Conservation (phyloP, 768 basidiomycete species). For the Scleroderma bovista region DNA sequence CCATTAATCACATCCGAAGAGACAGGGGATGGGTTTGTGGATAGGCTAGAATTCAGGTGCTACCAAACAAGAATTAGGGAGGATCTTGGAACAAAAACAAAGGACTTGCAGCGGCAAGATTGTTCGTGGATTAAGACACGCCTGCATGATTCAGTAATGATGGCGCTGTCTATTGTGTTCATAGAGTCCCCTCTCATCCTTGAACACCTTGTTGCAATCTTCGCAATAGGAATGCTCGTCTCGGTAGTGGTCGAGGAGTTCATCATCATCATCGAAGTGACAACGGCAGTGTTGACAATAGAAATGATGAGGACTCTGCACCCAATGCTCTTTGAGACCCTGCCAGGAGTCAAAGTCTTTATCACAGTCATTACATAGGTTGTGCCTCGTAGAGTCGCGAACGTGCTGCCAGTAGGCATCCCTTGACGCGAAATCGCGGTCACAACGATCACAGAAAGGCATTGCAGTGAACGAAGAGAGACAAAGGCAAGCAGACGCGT, state of each 20-base stretch:
- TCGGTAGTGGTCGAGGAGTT: slow-evolving; percentile 38
- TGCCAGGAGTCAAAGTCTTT: slow-evolving; percentile 37
- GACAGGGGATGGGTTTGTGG: slow-evolving; percentile 42
- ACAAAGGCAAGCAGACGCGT: too few relatives aligned
- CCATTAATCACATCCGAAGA: slow-evolving; percentile 37
- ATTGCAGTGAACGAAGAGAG: slow-evolving; percentile 13
- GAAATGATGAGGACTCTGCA: slow-evolving; percentile 41
- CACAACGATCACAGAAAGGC: slow-evolving; percentile 35
- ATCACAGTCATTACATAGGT: slow-evolving; percentile 42
- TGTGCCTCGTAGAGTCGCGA: slow-evolving; percentile 33
- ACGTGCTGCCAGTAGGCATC: slow-evolving; percentile 33
- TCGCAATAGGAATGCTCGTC: slow-evolving; percentile 39
- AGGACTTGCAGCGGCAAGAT: slow-evolving; percentile 12
- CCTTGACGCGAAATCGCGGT: slow-evolving; percentile 29
- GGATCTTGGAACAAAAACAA: background rate
- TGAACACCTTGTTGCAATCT: slow-evolving; percentile 39
- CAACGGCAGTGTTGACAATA: slow-evolving; percentile 50
- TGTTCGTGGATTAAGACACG: slow-evolving; percentile 33
- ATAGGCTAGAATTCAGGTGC: slow-evolving; percentile 51
- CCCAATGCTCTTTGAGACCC: slow-evolving; percentile 46
- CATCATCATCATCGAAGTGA: slow-evolving; percentile 32
- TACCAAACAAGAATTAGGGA: slow-evolving; percentile 7
- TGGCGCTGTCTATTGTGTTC: slow-evolving; percentile 44
- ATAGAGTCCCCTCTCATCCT: slow-evolving; percentile 32
- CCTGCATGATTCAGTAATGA: slow-evolving; percentile 36